Base-by-base conservation (phyloP, 2,329 filamentous ascomycete genomes). In the Colletotrichum acutatum region DNA sequence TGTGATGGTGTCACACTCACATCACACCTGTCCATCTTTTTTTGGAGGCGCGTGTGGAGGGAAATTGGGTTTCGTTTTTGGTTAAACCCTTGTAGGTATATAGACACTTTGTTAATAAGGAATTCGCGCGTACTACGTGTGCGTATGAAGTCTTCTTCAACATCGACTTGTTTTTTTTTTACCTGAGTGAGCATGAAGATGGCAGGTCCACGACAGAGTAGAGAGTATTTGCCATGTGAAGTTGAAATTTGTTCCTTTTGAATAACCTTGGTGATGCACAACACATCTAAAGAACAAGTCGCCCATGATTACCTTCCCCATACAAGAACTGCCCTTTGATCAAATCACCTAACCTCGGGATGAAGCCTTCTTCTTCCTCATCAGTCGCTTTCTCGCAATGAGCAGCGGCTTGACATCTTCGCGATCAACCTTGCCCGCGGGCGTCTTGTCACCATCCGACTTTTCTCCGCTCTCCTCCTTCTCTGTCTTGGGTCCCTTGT, bases 331-430 rank as follows among this genome's bases (percentile, higher is more conserved):
- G 8, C n/a, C 8, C 26, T 14, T 14, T 19, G 22, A 37, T 59
- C 37, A 60, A 30, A 42, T 53, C n/a, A 42, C 62, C 53, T 79
- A 81, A 37, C 79, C 80, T 61, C 84, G 82, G 12, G 78, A 75
- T 19, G 81, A 77, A 6, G 84, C 83, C 84, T 90, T 91, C 84
- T 92, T 93, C 82, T 93, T 93, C 72, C 95, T 90, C 86, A 93
- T 89, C 85, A 93, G 90, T 75, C 95, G 89, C 86, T 97, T 98
- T 82, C 94, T 92, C 61, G 91, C 92, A 82, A 98, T 97, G 79
- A 98, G 94, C 79, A 91, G 92, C 78, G 95, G 94, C 78, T 89
- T 83, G 78, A 89, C 81, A 2, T 80, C 82, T 19, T 81, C 61
- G 19, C 76, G 75, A n/a, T 75, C 79, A 19, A 76, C 68, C 72